Evolutionary conservation across 2,329 filamentous ascomycete species (phyloP).

Genomic region (Paraphoma chrysanthemicola): DNA sequence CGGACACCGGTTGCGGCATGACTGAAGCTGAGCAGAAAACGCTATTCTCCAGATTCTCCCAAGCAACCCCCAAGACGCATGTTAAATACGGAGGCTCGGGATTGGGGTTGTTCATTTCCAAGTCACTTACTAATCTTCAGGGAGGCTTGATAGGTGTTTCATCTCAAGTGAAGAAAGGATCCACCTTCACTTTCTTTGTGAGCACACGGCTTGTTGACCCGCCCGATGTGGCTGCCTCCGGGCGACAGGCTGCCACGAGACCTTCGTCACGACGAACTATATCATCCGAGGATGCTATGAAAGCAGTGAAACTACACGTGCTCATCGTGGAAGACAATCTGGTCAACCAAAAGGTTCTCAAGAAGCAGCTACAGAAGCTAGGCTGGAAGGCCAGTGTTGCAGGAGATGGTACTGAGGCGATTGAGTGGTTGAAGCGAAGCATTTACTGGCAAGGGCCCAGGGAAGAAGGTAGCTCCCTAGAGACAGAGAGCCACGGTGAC

Average conservation of each 20-base stretch:
- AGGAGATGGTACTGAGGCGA: slow-evolving; percentile 48
- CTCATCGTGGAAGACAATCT: slow-evolving; percentile 50
- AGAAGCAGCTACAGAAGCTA: slow-evolving; percentile 46
- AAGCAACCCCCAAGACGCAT: slow-evolving; percentile 40
- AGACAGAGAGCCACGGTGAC: neutral
- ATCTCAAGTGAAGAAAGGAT: slow-evolving; percentile 41
- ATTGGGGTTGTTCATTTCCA: slow-evolving; percentile 53
- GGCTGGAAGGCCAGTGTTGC: slow-evolving; percentile 48
- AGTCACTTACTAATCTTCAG: slow-evolving; percentile 36
- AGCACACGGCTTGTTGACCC: slow-evolving; percentile 25
- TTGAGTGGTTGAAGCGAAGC: slow-evolving; percentile 43
- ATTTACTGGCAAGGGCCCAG: slow-evolving; percentile 26
- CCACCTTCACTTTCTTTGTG: slow-evolving; percentile 53
- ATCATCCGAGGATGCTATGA: slow-evolving; percentile 31
- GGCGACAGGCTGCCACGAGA: slow-evolving; percentile 3
- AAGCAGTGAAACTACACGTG: slow-evolving; percentile 25
- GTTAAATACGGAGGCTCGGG: slow-evolving; percentile 52
- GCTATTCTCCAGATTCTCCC: slow-evolving; percentile 39
- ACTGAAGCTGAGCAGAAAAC: slow-evolving; percentile 44
- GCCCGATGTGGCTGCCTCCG: slow-evolving; percentile 8
- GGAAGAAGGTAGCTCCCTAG: too few relatives aligned
- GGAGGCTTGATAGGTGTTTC: slow-evolving; percentile 54
- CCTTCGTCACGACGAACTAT: slow-evolving; percentile 11
- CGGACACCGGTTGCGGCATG: slow-evolving; percentile 51
- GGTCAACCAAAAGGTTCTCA: slow-evolving; percentile 51